Percentiles rank a stretch among this genome's conserved stretches.
phyloP scores from a whole-genome alignment of 176 grass and related monocot genomes.

The Phragmites australis region DNA sequence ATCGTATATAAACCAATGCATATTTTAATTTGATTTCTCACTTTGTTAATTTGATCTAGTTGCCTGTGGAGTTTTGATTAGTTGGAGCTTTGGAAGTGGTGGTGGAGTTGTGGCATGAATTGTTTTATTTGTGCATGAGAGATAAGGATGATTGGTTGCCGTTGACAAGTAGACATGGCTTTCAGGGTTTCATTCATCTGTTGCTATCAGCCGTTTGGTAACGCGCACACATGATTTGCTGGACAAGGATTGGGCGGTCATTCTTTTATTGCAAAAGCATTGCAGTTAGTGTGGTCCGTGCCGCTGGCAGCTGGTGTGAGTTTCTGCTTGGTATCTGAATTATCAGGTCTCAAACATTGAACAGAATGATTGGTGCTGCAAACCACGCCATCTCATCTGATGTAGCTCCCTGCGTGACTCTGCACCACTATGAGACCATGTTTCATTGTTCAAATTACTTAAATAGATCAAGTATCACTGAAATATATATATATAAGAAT shows the following conservation, averaged over 20 bases:
- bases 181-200: background rate
- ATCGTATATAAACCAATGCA: no score
- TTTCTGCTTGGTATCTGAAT: background rate
- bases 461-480: background rate
- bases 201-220: slow-evolving; percentile 41
- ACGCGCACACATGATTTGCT: slow-evolving; percentile 40
- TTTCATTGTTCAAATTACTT: background rate
- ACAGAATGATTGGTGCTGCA: slow-evolving; percentile 30
- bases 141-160: slow-evolving; percentile 34
- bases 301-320: slow-evolving; percentile 9
- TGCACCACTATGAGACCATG: slow-evolving; percentile 28
- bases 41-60: no score
- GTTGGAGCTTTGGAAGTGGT: slow-evolving; percentile 30
- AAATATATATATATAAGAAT: no score
- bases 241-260: slow-evolving; percentile 41
- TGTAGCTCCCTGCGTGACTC: slow-evolving; percentile 12
- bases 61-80: slow-evolving; percentile 21
- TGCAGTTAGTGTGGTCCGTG: background rate
- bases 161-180: slow-evolving; percentile 41
- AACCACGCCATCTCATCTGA: slow-evolving; percentile 10
- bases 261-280: slow-evolving; percentile 30
- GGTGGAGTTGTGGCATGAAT: slow-evolving; percentile 12
- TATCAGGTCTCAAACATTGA: slow-evolving; percentile 1
- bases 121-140: background rate
- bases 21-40: no score